phyloP scores from a whole-genome alignment of 148 eudicot genomes.

The Nepenthes mirabilis region DNA sequence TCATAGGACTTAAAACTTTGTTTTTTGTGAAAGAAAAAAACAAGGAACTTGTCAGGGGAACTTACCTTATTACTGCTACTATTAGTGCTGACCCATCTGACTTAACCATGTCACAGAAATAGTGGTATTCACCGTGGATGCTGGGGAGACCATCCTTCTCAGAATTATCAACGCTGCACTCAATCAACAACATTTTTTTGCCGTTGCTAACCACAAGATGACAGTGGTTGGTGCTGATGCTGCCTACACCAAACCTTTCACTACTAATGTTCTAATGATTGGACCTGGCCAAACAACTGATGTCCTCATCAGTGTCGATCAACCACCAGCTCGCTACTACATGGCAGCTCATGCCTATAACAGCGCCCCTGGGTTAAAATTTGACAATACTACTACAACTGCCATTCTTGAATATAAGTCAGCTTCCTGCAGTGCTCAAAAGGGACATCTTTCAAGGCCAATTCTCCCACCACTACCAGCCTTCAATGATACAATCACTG shows the following conservation, averaged over 20 bases:
- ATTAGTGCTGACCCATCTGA: neutral
- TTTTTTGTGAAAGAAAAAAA: too few relatives aligned
- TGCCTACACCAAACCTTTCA: conserved; percentile 52
- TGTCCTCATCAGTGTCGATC: conserved; percentile 63
- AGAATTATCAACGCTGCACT: conserved; percentile 91
- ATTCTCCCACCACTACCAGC: conserved; percentile 50
- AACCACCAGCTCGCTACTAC: conserved; percentile 55
- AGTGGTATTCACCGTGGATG: conserved; percentile 20
- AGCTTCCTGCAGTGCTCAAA: conserved; percentile 11
- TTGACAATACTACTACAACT: conserved; percentile 87
- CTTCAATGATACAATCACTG: conserved; percentile 69
- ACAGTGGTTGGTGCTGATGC: conserved; percentile 75
- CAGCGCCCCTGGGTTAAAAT: conserved; percentile 40
- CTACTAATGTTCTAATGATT: conserved; percentile 53
- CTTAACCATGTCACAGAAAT: conserved; percentile 34
- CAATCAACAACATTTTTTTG: conserved; percentile 80
- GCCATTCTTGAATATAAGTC: conserved; percentile 68
- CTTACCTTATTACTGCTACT: neutral
- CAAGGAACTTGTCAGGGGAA: too few relatives aligned
- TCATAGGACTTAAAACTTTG: too few relatives aligned
- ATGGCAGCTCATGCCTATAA: conserved; percentile 82
- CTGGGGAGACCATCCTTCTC: conserved; percentile 62
- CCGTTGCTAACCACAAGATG: conserved; percentile 66
- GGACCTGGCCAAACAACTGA: conserved; percentile 92
- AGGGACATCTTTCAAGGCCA: conserved; percentile 22